phyloP scores from a whole-genome alignment of 169 alveolate genomes.

The Cryptosporidium xiaoi region DNA sequence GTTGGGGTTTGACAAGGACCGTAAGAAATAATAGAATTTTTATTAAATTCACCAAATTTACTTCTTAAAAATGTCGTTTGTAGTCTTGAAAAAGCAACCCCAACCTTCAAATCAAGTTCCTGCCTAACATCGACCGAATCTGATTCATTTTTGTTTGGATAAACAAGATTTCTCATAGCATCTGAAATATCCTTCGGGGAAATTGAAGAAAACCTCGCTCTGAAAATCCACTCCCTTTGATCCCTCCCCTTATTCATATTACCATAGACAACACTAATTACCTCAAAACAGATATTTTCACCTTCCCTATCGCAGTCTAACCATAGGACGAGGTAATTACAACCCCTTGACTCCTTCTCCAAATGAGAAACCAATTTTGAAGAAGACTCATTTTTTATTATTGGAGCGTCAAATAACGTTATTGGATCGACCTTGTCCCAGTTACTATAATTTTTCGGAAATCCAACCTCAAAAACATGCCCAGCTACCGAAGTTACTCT shows the following conservation, averaged over 20 bases:
- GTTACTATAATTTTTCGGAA: conserved; percentile 91
- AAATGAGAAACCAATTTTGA: conserved; percentile 87
- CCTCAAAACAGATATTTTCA: conserved; percentile 99
- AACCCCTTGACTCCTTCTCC: conserved; percentile 89
- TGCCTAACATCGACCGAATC: conserved; percentile 97
- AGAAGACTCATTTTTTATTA: conserved; percentile 84
- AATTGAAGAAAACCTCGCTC: conserved; percentile 98
- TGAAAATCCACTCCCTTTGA: conserved; percentile 79
- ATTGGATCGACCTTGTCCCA: conserved; percentile 94
- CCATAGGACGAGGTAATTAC: conserved; percentile 95
- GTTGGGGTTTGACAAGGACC: conserved; percentile 99
- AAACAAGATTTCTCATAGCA: conserved; percentile 90
- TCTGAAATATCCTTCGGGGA: conserved; percentile 91
- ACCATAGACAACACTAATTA: conserved; percentile 82
- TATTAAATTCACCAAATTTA: conserved; percentile 87
- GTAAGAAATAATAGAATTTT: conserved; percentile 88
- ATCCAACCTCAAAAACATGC: conserved; percentile 95
- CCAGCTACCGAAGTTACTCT: conserved; percentile 93
- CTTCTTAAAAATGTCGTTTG: conserved; percentile 84
- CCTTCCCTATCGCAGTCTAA: conserved; percentile 99
- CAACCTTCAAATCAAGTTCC: conserved; percentile 95
- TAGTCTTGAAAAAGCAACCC: conserved; percentile 84
- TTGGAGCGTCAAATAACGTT: conserved; percentile 94
- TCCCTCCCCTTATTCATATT: conserved; percentile 78
- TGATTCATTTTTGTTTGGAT: conserved; percentile 94